phyloP scores from a whole-genome alignment of 306 rosid genomes.

The Acacia crassicarpa region DNA sequence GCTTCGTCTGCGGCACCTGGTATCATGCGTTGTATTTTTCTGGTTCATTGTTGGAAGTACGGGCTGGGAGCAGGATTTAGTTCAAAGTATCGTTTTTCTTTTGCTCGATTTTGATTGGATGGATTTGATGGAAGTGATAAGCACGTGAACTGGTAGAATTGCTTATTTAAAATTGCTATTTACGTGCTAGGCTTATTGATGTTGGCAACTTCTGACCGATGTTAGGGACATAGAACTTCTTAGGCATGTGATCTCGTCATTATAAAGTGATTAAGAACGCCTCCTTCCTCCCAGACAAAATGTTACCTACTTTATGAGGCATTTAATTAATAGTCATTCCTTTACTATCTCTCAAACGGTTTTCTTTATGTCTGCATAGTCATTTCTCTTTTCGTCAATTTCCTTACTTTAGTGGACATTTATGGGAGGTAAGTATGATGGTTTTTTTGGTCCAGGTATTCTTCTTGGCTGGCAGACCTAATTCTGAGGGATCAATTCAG shows the following conservation, averaged over 20 bases:
- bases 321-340: not conserved
- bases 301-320: not conserved
- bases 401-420: not conserved
- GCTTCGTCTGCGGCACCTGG: not conserved
- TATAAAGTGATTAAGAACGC: not conserved
- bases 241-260: not conserved
- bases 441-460: not conserved
- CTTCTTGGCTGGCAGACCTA: constrained; percentile 7
- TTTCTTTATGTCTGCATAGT: not conserved
- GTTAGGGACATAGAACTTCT: not conserved
- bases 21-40: not conserved
- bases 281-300: not conserved
- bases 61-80: not conserved
- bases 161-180: not conserved
- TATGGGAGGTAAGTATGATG: not conserved
- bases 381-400: not conserved
- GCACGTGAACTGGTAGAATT: not conserved
- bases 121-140: not conserved
- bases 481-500: not conserved
- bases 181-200: not conserved
- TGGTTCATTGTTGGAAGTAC: not conserved
- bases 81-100: not conserved
- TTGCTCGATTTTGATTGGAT: not conserved
- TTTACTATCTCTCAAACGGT: not conserved
- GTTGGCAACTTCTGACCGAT: not conserved